phyloP scores from a whole-genome alignment of 495 filamentous ascomycete genomes.

The Pyrenopolyporus hunteri region DNA sequence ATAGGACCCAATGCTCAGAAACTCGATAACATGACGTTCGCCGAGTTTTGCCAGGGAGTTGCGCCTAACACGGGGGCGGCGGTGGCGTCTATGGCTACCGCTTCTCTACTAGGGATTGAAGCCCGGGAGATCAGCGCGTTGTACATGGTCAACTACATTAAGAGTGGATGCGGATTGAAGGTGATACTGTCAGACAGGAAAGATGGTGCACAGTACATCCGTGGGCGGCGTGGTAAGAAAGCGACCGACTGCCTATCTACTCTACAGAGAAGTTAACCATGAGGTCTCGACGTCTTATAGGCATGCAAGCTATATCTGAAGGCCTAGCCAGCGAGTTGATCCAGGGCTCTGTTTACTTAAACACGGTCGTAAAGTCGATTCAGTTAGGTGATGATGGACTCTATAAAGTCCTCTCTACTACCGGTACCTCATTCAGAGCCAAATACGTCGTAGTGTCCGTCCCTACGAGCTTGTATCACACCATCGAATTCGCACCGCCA shows the following conservation, averaged over 20 bases:
- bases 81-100: constrained; percentile 43
- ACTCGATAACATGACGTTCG: constrained; percentile 42
- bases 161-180: constrained; percentile 49
- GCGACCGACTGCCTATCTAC: background rate
- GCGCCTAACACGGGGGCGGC: constrained; percentile 17
- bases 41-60: constrained; percentile 24
- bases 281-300: constrained; percentile 5
- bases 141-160: constrained; percentile 59
- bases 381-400: background rate
- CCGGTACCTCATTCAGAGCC: constrained; percentile 30
- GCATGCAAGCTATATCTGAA: constrained; percentile 45
- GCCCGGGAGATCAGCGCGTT: constrained; percentile 48
- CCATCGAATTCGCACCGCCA: constrained; percentile 44
- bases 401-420: constrained; percentile 22
- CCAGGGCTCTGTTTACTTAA: constrained; percentile 30
- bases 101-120: constrained; percentile 53
- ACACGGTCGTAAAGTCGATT: constrained; percentile 31
- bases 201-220: constrained; percentile 53
- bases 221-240: constrained; percentile 28
- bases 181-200: constrained; percentile 51
- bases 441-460: constrained; percentile 48
- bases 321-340: constrained; percentile 36
- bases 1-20: constrained; percentile 33
- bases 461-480: constrained; percentile 43
- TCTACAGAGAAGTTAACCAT: background rate